phyloP scores from a whole-genome alignment of 768 basidiomycete genomes.

The Podaxis mareebaensis region DNA sequence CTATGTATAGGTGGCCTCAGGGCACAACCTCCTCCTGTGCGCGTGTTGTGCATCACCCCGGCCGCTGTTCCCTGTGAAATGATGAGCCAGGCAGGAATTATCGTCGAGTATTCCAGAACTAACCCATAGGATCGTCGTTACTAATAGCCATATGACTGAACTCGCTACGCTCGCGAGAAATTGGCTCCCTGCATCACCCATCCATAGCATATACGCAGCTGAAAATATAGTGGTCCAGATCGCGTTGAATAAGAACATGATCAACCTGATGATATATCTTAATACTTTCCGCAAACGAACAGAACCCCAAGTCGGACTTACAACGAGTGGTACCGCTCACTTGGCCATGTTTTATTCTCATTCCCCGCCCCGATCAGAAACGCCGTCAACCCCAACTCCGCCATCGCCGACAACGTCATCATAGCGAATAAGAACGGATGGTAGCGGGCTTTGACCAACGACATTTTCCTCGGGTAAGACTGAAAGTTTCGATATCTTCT shows the following conservation, averaged over 20 bases:
- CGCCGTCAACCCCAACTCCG: conserved; percentile 73
- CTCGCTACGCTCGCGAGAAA: conserved; percentile 77
- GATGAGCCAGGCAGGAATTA: neutral
- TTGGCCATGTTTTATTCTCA: conserved; percentile 60
- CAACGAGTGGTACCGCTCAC: conserved; percentile 63
- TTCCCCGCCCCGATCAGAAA: conserved; percentile 74
- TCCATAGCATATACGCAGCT: conserved; percentile 70
- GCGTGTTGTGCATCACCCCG: conserved; percentile 66
- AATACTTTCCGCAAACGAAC: neutral
- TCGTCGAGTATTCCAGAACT: conserved; percentile 21
- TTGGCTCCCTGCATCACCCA: conserved; percentile 63
- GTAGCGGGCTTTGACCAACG: conserved; percentile 51
- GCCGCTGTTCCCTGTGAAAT: conserved; percentile 59
- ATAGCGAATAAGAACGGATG: conserved; percentile 63
- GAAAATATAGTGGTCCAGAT: conserved; percentile 78
- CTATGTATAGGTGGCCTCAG: conserved; percentile 52
- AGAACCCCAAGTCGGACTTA: conserved; percentile 33
- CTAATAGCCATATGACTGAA: conserved; percentile 70
- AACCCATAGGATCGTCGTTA: conserved; percentile 71
- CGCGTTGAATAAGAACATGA: conserved; percentile 63
- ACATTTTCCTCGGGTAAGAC: conserved; percentile 27
- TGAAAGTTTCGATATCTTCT: conserved; percentile 11
- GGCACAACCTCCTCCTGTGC: conserved; percentile 59
- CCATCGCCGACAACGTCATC: conserved; percentile 66
- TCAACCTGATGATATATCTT: conserved; percentile 37